Conservation (phyloP, 306 rosid species). For the Rosa rugosa region DNA sequence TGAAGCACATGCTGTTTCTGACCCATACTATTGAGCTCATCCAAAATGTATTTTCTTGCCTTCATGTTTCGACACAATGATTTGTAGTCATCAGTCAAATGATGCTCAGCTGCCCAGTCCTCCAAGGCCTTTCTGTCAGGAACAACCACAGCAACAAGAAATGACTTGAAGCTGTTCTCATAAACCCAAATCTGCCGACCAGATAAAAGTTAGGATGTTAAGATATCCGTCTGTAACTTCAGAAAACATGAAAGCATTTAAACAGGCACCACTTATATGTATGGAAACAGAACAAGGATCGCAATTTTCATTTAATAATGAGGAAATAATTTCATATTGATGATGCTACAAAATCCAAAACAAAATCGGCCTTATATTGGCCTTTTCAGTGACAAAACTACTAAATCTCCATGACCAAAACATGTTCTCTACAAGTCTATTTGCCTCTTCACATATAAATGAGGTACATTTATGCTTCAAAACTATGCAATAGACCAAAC, state of each 20-base stretch:
- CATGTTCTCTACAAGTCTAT: background rate
- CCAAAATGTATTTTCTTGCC: no score
- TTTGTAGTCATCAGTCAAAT: no score
- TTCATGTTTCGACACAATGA: no score
- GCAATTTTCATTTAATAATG: background rate
- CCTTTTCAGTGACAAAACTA: background rate
- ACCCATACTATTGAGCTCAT: no score
- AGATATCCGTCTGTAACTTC: no score
- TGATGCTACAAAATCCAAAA: background rate
- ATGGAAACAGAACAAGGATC: background rate
- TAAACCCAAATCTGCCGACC: no score
- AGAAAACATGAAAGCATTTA: background rate
- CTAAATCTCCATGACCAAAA: background rate
- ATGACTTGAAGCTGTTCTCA: no score
- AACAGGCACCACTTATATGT: background rate
- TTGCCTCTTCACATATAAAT: background rate
- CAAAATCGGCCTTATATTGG: background rate
- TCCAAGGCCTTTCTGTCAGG: slow-evolving; percentile 36
- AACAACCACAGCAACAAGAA: slow-evolving; percentile 39
- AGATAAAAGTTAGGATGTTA: no score
- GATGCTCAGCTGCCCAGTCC: no score
- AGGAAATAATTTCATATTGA: background rate
- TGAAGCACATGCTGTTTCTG: no score
- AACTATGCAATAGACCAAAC: background rate
- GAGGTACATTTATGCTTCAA: no score